Evolutionary conservation across 2,329 filamentous ascomycete genomes (phyloP), one percentile per base, ranked within the genome.

Genomic region (Aspergillus fructus): DNA sequence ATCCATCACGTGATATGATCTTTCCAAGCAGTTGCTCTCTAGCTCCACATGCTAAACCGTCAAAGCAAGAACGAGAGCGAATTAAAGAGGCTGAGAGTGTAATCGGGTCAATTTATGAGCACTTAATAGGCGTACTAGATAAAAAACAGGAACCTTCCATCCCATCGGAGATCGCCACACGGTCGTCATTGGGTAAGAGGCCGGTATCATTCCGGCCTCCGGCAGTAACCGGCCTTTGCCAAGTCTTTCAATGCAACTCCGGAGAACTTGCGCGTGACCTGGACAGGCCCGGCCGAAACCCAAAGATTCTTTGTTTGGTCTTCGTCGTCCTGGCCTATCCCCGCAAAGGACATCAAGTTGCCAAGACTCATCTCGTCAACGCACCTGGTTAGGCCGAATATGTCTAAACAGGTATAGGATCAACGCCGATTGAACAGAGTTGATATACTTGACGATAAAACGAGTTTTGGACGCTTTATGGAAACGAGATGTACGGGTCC

Each of bases 161-260:
- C 19, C 30, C 23, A 42, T 50, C 51, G 46, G 56, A 64, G 61
- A 63, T 53, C 33, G 17, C 27, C 33, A 19, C 45, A 45, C 56
- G 58, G 55, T 62, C 68, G 68, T 64, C 40, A 56, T 66, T 67
- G 67, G 63, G 62, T 60, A 67, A 57, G 67, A 74, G 74, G 74
- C 74, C 74, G 74, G 74, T 75, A 75, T 75, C 66, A 60, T 65
- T 59, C 74, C 73, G 74, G 73, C 73, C 73, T 76, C 71, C 71
- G 71, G 55, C 46, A 64, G 62, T 72, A 71, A 57, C 71, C 71
- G 71, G 52, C 62, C 54, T 54, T 48, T 12, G 54, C 59, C 60
- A 63, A 58, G 59, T 57, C 15, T 23, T 49, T 27, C 52, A 43
- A 45, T 30, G 27, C 27, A 11, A 33, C 27, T 48, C 45, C 23